A percentile compares a stretch with the other conserved stretches of the same genome.
These are phyloP conservation scores for Lecanoromycetidae sp. DNA, from an alignment of 2,329 filamentous ascomycete genomes.

Conservation along the genomic window DNA sequence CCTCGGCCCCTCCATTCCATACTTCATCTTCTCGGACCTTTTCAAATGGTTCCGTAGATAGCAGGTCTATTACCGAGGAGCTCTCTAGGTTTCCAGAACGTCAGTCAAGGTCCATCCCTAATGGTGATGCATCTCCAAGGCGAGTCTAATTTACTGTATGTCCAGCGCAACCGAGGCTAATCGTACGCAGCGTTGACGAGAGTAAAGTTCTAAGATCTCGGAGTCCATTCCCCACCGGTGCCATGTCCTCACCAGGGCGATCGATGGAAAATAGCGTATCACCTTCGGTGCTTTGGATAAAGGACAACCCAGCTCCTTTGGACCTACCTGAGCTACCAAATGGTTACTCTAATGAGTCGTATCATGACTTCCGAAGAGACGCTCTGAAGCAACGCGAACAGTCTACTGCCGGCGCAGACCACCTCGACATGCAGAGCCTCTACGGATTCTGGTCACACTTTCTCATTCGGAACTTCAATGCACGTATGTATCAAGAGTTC, in stretches of 20 bases:
- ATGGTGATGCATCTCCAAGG: constrained; percentile 28
- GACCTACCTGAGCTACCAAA: constrained; percentile 27
- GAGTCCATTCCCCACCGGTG: constrained; percentile 16
- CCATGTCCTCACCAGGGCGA: constrained; percentile 9
- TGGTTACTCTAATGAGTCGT: constrained; percentile 37
- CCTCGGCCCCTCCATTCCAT: constrained; percentile 28
- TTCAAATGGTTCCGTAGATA: constrained; percentile 46
- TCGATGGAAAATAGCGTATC: constrained; percentile 13
- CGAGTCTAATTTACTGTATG: constrained; percentile 20
- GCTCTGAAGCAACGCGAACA: constrained; percentile 39
- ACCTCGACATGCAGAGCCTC: constrained; percentile 51
- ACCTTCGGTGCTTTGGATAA: constrained; percentile 37
- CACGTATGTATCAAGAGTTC: constrained; percentile 64
- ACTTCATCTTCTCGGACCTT: constrained; percentile 37
- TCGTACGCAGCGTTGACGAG: constrained; percentile 1
- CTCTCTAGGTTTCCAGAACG: constrained; percentile 30
- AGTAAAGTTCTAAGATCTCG: constrained; percentile 8
- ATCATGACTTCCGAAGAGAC: constrained; percentile 36
- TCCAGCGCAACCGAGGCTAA: background rate
- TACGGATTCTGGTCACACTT: constrained; percentile 68
- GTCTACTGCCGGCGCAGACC: constrained; percentile 30
- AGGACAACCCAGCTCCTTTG: constrained; percentile 34
- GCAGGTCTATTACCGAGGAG: constrained; percentile 38
- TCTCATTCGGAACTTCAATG: constrained; percentile 61
- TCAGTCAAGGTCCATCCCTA: constrained; percentile 26